Evolutionary conservation across 139 green algal species (phyloP).

Genomic region (Micromonas commoda): DNA sequence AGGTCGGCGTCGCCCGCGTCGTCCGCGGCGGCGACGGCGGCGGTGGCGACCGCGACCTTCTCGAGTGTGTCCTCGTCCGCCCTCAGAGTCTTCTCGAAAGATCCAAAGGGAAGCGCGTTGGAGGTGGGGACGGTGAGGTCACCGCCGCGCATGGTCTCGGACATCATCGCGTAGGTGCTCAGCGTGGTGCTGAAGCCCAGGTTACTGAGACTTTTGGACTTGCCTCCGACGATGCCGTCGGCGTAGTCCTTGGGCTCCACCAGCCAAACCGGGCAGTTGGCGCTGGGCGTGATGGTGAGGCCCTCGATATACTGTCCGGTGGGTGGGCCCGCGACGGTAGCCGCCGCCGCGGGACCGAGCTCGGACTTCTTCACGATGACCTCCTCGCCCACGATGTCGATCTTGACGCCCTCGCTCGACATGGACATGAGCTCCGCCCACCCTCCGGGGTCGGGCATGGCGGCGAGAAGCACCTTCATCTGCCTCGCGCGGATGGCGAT

Average conservation of each 20-base stretch:
- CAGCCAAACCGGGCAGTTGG: constrained; percentile 28
- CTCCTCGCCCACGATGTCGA: constrained; percentile 2
- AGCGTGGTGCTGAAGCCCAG: constrained; percentile 32
- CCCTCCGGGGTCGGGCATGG: constrained; percentile 55
- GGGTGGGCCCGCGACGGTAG: not conserved
- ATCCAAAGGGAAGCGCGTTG: constrained; percentile 75
- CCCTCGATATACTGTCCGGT: not conserved
- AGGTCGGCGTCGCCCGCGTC: constrained; percentile 1
- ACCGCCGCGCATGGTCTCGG: constrained; percentile 6
- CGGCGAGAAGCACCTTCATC: constrained; percentile 67
- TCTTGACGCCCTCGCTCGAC: not conserved
- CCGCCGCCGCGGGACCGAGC: not conserved
- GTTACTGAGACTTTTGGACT: constrained; percentile 60
- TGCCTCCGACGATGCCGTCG: constrained; percentile 61
- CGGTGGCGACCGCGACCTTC: not conserved
- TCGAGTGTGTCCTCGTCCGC: constrained; percentile 42
- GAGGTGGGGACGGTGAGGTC: constrained; percentile 47
- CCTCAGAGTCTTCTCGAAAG: constrained; percentile 65
- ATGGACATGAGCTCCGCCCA: not conserved
- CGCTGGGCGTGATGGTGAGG: not conserved
- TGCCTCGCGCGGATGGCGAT: constrained; percentile 78
- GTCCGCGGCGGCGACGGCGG: constrained; percentile 6
- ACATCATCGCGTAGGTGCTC: not conserved
- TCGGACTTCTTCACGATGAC: constrained; percentile 8
- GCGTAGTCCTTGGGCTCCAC: constrained; percentile 51